Conservation (phyloP, 1,139 yeast genomes). For the Ogataea hybrid region DNA sequence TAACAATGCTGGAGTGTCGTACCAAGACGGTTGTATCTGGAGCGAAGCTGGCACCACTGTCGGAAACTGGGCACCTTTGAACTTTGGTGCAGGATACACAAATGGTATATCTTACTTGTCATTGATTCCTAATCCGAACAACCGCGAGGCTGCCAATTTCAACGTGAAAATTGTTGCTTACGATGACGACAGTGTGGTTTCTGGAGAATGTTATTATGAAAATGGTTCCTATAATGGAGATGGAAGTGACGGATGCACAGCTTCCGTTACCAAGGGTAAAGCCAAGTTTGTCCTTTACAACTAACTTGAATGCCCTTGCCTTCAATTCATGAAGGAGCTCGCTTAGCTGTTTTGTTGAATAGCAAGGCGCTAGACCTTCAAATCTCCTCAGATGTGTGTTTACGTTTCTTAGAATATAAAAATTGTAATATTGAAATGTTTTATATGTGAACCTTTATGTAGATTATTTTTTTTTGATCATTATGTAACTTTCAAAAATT, state of each 20-base stretch:
- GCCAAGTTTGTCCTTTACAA: conserved; percentile 67
- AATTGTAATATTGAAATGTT: no score
- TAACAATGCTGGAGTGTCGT: conserved; percentile 75
- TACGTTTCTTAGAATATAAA: no score
- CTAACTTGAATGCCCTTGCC: no score
- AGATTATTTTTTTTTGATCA: background rate
- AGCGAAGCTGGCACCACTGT: conserved; percentile 60
- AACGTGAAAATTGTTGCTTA: conserved; percentile 68
- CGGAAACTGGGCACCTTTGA: conserved; percentile 86
- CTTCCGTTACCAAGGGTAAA: conserved; percentile 61
- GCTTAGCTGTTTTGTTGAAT: no score
- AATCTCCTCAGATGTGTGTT: no score
- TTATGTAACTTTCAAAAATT: background rate
- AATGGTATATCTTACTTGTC: conserved; percentile 67
- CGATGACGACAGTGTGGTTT: conserved; percentile 46
- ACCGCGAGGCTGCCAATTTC: conserved; percentile 57
- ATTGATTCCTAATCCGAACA: conserved; percentile 81
- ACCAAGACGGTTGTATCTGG: conserved; percentile 77
- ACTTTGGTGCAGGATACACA: conserved; percentile 68
- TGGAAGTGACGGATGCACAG: conserved; percentile 77
- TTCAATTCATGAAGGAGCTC: no score
- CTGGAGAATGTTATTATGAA: conserved; percentile 63
- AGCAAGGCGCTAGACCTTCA: no score
- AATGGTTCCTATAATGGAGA: conserved; percentile 54
- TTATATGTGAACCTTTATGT: no score